Evolutionary conservation across 495 filamentous ascomycete genomes (phyloP), one percentile per base, ranked within the genome.

Genomic region (Lineolata rhizophorae): DNA sequence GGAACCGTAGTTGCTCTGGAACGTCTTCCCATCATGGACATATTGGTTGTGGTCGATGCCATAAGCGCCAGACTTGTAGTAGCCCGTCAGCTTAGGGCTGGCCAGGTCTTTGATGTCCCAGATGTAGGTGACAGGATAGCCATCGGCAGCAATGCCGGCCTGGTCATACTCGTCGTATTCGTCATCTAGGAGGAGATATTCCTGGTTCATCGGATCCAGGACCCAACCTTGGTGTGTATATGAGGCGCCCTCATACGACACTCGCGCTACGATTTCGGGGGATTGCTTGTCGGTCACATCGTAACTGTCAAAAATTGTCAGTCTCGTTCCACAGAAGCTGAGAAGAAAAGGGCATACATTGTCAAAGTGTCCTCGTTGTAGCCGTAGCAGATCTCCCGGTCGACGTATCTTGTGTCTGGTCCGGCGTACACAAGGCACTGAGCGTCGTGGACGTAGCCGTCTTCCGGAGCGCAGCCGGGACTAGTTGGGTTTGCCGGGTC

Each of bases 201-300:
- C 43, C 38, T 69, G 62, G 42, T 56, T 54, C 10, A 57, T 33
- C n/a, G 39, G 37, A 38, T 70, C 61, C 10, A 67, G 52, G 0
- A 72, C 47, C 61, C 61, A 69, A 18, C 67, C 67, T 50, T 72
- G 67, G 49, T 72, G 67, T 1, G 64, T 65, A 49, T 72, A 72
- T 9, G 56, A 38, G 14, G 60, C 61, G 20, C 67, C 67, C 19
- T 57, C 53, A 44, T 72, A 72, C 8, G 55, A 50, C 2, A 62
- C 69, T 16, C 60, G 52, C 35, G 64, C 68, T 40, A 72, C 58
- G 30, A 70, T 43, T 34, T 35, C 39, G 5, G 66, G 43, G 16
- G 38, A 43, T n/a, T 26, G 38, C 47, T 65, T 67, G 50, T 65
- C 46, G 26, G 66, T 67, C 19, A 70, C 58, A 43, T 72, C 66